A percentile compares a stretch with the other conserved stretches of the same genome.
These are phyloP conservation scores for Penicillium simplicissimum DNA, from an alignment of 495 filamentous ascomycete species.

Conservation along the genomic window DNA sequence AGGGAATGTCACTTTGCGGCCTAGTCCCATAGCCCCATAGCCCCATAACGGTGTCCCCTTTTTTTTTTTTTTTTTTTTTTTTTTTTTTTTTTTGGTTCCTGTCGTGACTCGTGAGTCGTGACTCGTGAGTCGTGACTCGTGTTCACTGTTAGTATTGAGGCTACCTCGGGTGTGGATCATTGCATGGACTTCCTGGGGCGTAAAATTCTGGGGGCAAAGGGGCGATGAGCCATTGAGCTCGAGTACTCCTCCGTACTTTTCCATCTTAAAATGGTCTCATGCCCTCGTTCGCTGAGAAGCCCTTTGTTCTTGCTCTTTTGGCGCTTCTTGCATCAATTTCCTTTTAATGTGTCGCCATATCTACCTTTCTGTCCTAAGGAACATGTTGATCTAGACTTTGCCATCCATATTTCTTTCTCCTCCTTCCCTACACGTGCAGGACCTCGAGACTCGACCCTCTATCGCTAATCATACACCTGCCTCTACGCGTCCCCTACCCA, in stretches of 20 bases:
- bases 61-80: slow-evolving; percentile 7
- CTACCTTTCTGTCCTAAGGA: neutral
- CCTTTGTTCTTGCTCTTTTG: neutral
- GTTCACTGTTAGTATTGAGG: neutral
- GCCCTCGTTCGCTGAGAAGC: neutral
- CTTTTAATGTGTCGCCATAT: neutral
- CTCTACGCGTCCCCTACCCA: neutral
- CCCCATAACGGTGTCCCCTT: neutral
- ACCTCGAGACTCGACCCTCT: neutral
- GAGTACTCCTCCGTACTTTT: neutral
- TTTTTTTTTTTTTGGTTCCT: slow-evolving; percentile 2
- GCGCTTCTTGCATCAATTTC: neutral
- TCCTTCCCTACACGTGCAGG: neutral
- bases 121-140: neutral
- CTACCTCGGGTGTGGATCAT: neutral
- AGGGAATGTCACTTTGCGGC: neutral
- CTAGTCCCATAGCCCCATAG: neutral
- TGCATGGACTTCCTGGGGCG: neutral
- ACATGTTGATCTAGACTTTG: neutral
- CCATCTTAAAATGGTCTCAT: neutral
- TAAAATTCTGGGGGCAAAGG: neutral
- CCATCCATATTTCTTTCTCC: neutral
- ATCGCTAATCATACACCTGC: neutral
- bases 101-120: neutral
- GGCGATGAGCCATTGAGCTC: no score